Conservation (phyloP, 2,329 filamentous ascomycete genomes). For the Proliferodiscus dingleyae region DNA sequence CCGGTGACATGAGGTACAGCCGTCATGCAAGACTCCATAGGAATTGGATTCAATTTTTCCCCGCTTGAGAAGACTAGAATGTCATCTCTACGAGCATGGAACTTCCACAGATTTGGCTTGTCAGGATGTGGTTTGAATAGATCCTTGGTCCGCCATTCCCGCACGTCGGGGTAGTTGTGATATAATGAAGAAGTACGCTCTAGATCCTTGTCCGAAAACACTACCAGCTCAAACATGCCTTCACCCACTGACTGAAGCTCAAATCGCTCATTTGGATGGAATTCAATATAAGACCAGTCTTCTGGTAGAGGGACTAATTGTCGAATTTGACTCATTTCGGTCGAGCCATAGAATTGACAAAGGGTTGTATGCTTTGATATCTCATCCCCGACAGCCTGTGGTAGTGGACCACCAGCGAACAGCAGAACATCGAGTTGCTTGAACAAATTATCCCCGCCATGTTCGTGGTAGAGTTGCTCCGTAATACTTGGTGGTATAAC, state of each 20-base stretch:
- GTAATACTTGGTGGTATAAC: slow-evolving; percentile 1
- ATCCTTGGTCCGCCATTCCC: slow-evolving; percentile 42
- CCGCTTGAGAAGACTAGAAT: slow-evolving; percentile 41
- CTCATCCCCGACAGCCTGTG: slow-evolving; percentile 28
- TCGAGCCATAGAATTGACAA: slow-evolving; percentile 29
- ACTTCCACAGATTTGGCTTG: slow-evolving; percentile 32
- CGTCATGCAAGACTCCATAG: slow-evolving; percentile 35
- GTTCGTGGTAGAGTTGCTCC: slow-evolving; percentile 10
- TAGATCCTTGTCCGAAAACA: slow-evolving; percentile 22
- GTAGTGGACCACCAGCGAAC: slow-evolving; percentile 18
- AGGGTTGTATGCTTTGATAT: slow-evolving; percentile 21
- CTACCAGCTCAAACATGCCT: slow-evolving; percentile 31
- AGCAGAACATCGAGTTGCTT: neutral
- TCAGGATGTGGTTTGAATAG: slow-evolving; percentile 25
- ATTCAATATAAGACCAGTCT: slow-evolving; percentile 32
- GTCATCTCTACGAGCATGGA: slow-evolving; percentile 35
- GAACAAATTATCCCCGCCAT: slow-evolving; percentile 15
- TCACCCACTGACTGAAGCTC: slow-evolving; percentile 21
- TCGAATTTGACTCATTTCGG: slow-evolving; percentile 27
- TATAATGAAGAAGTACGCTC: slow-evolving; percentile 34
- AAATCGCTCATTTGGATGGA: slow-evolving; percentile 24
- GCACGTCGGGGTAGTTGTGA: slow-evolving; percentile 35
- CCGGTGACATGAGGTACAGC: slow-evolving; percentile 30
- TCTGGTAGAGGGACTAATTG: slow-evolving; percentile 20
- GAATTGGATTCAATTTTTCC: slow-evolving; percentile 40